phyloP scores from a whole-genome alignment of 2,329 filamentous ascomycete species.

The Ceratocystis colombiana region DNA sequence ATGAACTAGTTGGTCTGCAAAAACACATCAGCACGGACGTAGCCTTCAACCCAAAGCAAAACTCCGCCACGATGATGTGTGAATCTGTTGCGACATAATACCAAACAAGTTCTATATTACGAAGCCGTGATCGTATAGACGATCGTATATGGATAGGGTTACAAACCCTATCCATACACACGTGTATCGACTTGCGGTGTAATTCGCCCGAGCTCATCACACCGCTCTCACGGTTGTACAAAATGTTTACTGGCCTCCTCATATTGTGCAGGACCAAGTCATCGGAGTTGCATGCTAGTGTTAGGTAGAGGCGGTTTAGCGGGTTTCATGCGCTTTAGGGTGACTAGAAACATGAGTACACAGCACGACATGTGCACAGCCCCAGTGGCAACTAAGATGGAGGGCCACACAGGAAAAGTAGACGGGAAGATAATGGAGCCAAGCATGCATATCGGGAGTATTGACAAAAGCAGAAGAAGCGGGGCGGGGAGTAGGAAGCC shows the following conservation, averaged over 20 bases:
- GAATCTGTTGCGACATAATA: neutral
- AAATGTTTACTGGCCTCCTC: neutral
- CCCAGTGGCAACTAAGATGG: neutral
- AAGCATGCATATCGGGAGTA: neutral
- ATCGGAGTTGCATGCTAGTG: neutral
- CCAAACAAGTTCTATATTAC: neutral
- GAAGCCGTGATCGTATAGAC: neutral
- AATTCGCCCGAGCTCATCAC: no score
- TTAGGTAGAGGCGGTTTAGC: neutral
- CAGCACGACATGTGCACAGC: slow-evolving; percentile 8
- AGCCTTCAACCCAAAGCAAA: neutral
- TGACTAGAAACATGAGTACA: neutral
- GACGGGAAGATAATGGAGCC: neutral
- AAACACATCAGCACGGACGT: neutral
- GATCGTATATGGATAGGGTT: neutral
- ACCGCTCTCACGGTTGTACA: no score
- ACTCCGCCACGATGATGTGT: slow-evolving; percentile 5
- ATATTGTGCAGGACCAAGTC: neutral
- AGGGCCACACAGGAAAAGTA: neutral
- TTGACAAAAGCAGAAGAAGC: neutral
- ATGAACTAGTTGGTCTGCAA: neutral
- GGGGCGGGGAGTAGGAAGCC: neutral
- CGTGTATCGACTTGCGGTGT: no score
- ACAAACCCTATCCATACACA: no score
- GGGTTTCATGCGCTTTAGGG: neutral